phyloP scores from a whole-genome alignment of 768 basidiomycete species.

The Boletus patriciae region DNA sequence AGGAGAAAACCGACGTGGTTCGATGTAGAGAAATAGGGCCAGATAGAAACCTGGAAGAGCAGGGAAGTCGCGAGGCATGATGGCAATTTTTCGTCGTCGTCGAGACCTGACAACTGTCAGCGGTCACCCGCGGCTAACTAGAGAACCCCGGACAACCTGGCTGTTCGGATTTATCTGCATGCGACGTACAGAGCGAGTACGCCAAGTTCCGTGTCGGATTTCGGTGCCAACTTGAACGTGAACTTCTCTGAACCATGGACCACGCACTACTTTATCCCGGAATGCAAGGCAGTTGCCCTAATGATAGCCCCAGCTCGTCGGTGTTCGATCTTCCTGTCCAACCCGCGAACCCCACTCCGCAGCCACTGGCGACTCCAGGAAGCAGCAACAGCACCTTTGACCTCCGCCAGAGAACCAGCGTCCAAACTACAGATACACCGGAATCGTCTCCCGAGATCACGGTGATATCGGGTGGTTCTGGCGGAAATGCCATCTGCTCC shows the following conservation, averaged over 20 bases:
- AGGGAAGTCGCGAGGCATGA: slow-evolving; percentile 40
- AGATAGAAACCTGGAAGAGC: slow-evolving; percentile 66
- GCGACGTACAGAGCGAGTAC: no score
- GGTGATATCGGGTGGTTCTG: slow-evolving; percentile 91
- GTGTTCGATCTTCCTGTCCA: slow-evolving; percentile 73
- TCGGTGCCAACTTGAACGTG: no score
- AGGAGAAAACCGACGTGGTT: slow-evolving; percentile 48
- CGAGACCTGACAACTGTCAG: no score
- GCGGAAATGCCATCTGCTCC: slow-evolving; percentile 86
- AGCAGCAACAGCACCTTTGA: not conserved
- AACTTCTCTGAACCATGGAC: slow-evolving; percentile 11
- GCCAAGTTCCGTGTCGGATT: no score
- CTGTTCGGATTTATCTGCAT: no score
- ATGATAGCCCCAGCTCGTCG: slow-evolving; percentile 64
- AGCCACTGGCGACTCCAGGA: slow-evolving; percentile 19
- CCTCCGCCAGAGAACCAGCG: slow-evolving; percentile 3
- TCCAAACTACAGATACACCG: slow-evolving; percentile 5
- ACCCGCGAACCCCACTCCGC: slow-evolving; percentile 16
- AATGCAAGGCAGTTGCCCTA: slow-evolving; percentile 9
- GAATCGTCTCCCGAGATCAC: slow-evolving; percentile 48
- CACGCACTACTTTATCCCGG: slow-evolving; percentile 9
- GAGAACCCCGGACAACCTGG: no score
- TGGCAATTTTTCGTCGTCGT: not conserved
- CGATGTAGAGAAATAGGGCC: slow-evolving; percentile 61
- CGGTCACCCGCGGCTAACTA: no score